Percentiles rank a stretch among this genome's conserved stretches.
Conservation (phyloP, 192 early-diverging fungal genomes). For the Obelidium mucronatum region DNA sequence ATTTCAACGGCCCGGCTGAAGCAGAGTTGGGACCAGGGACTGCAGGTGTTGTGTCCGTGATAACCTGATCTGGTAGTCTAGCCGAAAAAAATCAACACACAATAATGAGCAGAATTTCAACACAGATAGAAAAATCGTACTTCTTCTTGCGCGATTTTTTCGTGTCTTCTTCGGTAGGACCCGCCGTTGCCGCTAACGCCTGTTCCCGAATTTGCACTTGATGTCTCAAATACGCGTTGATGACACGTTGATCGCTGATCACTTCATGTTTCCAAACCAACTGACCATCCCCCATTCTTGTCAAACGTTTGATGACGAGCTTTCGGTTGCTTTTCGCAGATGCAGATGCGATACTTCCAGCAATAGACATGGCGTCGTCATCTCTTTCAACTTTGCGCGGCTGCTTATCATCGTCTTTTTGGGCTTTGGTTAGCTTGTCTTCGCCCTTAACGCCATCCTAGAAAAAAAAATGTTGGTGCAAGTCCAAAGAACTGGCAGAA, state of each 20-base stretch:
- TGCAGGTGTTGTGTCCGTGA: background rate
- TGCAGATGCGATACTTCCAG: background rate
- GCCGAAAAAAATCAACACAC: background rate
- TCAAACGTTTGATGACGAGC: slow-evolving; percentile 64
- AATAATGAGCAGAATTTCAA: background rate
- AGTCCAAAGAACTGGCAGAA: no score
- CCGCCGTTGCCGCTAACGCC: background rate
- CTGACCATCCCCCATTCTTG: slow-evolving; percentile 19
- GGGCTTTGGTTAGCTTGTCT: background rate
- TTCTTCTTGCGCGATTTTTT: slow-evolving; percentile 16
- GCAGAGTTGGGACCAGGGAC: background rate
- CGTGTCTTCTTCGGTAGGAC: slow-evolving; percentile 6
- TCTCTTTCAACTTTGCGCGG: slow-evolving; percentile 6
- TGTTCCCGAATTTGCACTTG: slow-evolving; percentile 7
- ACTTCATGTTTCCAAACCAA: slow-evolving; percentile 79
- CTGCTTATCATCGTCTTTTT: no score
- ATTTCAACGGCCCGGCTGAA: slow-evolving; percentile 14
- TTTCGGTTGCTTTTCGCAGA: slow-evolving; percentile 62
- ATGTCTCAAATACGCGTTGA: slow-evolving; percentile 91
- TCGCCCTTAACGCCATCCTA: background rate
- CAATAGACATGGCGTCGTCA: slow-evolving; percentile 29
- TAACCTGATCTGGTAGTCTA: background rate
- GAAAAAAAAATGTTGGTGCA: slow-evolving; percentile 6
- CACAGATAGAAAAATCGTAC: background rate
- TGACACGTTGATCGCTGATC: slow-evolving; percentile 80